phyloP scores from a whole-genome alignment of 352 stramenopile species.

The Globisporangium solare region DNA sequence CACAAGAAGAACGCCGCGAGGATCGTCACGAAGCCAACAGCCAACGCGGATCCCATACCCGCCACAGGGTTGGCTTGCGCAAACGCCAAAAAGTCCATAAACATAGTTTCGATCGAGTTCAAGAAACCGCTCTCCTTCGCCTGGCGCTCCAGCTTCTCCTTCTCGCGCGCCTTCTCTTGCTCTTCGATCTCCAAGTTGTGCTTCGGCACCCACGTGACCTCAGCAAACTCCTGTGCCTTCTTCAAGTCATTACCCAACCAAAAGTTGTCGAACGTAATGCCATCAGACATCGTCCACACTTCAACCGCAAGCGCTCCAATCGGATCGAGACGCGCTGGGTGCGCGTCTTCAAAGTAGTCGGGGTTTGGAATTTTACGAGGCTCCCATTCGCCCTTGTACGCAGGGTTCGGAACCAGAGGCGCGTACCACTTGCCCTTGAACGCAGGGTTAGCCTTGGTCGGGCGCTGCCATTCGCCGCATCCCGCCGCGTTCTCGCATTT shows the following conservation, averaged over 20 bases:
- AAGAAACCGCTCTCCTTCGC: constrained; percentile 47
- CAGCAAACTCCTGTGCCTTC: constrained; percentile 76
- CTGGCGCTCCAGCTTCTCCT: constrained; percentile 37
- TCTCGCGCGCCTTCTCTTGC: constrained; percentile 43
- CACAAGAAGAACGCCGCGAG: constrained; percentile 56
- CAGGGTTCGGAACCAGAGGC: constrained; percentile 89
- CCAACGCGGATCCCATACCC: constrained; percentile 38
- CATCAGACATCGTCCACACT: constrained; percentile 88
- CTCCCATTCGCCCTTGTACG: constrained; percentile 89
- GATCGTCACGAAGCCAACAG: constrained; percentile 35
- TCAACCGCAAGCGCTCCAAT: constrained; percentile 90
- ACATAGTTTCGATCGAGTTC: constrained; percentile 33
- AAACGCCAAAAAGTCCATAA: constrained; percentile 42
- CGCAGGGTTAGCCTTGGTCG: constrained; percentile 85
- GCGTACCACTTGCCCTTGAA: constrained; percentile 93
- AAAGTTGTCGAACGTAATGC: constrained; percentile 92
- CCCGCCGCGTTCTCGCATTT: constrained; percentile 78
- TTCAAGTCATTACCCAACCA: constrained; percentile 83
- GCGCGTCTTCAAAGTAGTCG: constrained; percentile 81
- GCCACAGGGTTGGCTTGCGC: constrained; percentile 52
- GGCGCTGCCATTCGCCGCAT: constrained; percentile 89
- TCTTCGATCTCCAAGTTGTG: constrained; percentile 56
- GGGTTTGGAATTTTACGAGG: constrained; percentile 90
- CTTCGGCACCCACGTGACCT: constrained; percentile 74
- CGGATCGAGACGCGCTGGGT: constrained; percentile 76